Evolutionary conservation across 192 early-diverging fungal genomes (phyloP).

Genomic region (Linnemannia exigua): DNA sequence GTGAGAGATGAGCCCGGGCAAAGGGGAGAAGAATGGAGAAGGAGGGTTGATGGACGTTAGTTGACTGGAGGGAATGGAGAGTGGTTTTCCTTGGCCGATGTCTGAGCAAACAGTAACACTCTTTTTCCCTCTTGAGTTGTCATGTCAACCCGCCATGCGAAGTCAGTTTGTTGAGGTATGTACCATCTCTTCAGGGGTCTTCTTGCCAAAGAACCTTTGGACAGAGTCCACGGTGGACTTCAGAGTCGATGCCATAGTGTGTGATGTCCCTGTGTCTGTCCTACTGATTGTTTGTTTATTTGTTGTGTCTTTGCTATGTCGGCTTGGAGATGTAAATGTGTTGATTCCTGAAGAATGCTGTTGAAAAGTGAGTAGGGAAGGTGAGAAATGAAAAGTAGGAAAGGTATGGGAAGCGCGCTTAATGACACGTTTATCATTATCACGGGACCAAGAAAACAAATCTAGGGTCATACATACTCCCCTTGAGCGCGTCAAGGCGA

Average conservation of each 20-base stretch:
- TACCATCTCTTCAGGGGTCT: conserved; percentile 72
- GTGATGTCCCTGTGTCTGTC: too few relatives aligned
- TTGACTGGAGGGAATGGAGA: neutral
- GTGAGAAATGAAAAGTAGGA: too few relatives aligned
- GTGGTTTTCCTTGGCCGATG: neutral
- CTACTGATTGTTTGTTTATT: too few relatives aligned
- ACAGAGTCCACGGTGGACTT: conserved; percentile 55
- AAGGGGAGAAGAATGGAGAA: neutral
- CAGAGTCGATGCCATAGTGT: conserved; percentile 45
- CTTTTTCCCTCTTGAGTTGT: neutral
- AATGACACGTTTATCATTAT: too few relatives aligned
- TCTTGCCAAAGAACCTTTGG: conserved; percentile 74
- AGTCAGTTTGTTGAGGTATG: neutral
- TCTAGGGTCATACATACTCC: too few relatives aligned
- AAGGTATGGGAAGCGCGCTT: too few relatives aligned
- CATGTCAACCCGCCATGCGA: neutral
- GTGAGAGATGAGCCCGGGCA: neutral
- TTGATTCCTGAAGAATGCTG: neutral
- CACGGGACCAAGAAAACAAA: too few relatives aligned
- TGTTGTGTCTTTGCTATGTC: neutral
- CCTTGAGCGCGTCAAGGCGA: too few relatives aligned
- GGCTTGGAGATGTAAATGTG: neutral
- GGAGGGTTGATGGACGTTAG: neutral
- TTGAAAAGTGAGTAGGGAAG: too few relatives aligned
- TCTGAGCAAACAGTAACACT: neutral